These are phyloP conservation scores for Geotrichum reessii DNA, from an alignment of 1,139 yeast genomes.

Conservation along the genomic window DNA sequence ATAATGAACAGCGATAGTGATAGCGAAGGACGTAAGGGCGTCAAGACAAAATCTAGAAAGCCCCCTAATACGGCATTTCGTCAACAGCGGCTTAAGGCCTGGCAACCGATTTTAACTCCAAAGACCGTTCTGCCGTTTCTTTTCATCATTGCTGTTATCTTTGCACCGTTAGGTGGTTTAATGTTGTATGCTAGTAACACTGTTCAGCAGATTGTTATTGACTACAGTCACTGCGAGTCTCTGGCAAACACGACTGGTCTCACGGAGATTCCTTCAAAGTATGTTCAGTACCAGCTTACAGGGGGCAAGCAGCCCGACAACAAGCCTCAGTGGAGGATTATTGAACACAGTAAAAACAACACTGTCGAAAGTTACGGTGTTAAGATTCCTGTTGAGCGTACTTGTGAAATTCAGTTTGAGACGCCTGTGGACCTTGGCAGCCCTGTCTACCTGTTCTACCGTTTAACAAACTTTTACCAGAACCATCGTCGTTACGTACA, in stretches of 20 bases:
- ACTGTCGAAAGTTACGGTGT: slow-evolving; percentile 22
- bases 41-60: slow-evolving; percentile 35
- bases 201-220: slow-evolving; percentile 74
- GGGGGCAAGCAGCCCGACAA: slow-evolving; percentile 28
- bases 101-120: slow-evolving; percentile 84
- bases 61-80: slow-evolving; percentile 44
- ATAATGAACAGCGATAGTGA: slow-evolving; percentile 39
- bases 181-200: slow-evolving; percentile 74
- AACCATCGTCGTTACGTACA: slow-evolving; percentile 92
- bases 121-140: slow-evolving; percentile 80
- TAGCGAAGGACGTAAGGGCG: slow-evolving; percentile 28
- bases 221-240: slow-evolving; percentile 68
- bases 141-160: slow-evolving; percentile 67
- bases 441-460: slow-evolving; percentile 75
- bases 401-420: slow-evolving; percentile 68
- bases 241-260: slow-evolving; percentile 52
- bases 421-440: slow-evolving; percentile 70
- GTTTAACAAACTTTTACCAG: slow-evolving; percentile 77
- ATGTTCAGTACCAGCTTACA: slow-evolving; percentile 50
- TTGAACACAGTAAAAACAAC: slow-evolving; percentile 31
- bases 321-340: slow-evolving; percentile 64
- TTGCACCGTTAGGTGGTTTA: slow-evolving; percentile 89
- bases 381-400: slow-evolving; percentile 29
- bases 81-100: slow-evolving; percentile 45
- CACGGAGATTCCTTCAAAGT: slow-evolving; percentile 57